A percentile compares a stretch with the other conserved stretches of the same genome.
Conservation (phyloP, 2,329 filamentous ascomycete species). For the Diaporthe aspalathi region DNA sequence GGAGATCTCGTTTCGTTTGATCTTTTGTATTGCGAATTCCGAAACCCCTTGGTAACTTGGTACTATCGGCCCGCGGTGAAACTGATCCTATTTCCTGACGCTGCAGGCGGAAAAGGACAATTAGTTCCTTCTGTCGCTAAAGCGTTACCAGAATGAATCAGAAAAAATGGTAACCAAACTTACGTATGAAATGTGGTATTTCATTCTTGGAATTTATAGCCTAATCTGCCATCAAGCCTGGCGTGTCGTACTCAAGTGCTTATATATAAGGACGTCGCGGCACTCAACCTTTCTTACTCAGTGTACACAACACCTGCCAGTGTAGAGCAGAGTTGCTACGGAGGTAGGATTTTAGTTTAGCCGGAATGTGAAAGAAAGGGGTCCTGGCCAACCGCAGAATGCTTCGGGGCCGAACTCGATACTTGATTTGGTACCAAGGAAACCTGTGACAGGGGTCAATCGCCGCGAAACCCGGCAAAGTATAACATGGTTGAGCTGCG, state of each 20-base stretch:
- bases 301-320: background rate
- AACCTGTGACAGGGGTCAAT: background rate
- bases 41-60: too few species aligned
- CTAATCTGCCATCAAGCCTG: too few species aligned
- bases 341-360: background rate
- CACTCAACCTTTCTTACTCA: background rate
- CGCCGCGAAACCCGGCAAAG: too few species aligned
- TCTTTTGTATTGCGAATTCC: too few species aligned
- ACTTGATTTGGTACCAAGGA: background rate
- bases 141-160: background rate
- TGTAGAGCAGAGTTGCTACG: background rate
- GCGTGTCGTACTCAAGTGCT: too few species aligned
- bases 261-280: background rate
- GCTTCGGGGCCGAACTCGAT: background rate
- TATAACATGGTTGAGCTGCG: constrained; percentile 9
- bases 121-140: background rate
- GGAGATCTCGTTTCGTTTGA: too few species aligned
- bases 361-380: background rate
- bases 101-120: background rate
- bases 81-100: background rate
- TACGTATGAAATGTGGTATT: background rate
- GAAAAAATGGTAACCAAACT: too few species aligned
- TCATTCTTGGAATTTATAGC: too few species aligned
- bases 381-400: background rate
- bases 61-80: too few species aligned